Conservation (phyloP, 306 rosid species). For the Casuarina equisetifolia region DNA sequence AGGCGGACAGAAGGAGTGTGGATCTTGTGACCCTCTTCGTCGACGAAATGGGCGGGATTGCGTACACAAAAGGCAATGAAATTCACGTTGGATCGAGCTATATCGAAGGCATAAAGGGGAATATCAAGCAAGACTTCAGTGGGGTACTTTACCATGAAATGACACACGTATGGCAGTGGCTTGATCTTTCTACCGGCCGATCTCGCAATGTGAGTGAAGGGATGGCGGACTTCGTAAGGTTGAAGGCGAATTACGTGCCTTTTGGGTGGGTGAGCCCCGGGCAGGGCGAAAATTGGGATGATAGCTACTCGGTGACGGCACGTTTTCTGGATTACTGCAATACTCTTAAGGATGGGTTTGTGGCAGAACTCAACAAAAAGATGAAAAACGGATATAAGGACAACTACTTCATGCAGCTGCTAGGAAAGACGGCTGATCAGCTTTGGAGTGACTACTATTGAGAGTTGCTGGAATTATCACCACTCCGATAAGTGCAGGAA, state of each 20-base stretch:
- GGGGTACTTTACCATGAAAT: constrained; percentile 45
- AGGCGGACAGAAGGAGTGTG: constrained; percentile 23
- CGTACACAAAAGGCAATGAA: constrained; percentile 30
- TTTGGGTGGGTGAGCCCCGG: constrained; percentile 15
- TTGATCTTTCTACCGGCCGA: no score
- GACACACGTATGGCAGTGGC: constrained; percentile 42
- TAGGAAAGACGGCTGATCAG: constrained; percentile 43
- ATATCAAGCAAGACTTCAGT: constrained; percentile 29
- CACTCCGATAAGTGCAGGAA: no score
- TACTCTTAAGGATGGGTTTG: constrained; percentile 38
- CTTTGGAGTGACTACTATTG: constrained; percentile 40
- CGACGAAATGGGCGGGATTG: constrained; percentile 30
- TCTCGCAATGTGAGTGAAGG: constrained; percentile 29
- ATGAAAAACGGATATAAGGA: constrained; percentile 37
- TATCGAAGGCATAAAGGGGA: constrained; percentile 1
- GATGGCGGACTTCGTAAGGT: constrained; percentile 45
- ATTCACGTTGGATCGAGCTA: constrained; percentile 42
- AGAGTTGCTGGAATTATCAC: constrained; percentile 5
- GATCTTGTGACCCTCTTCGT: constrained; percentile 26
- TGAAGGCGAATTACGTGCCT: constrained; percentile 33
- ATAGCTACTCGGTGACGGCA: constrained; percentile 43
- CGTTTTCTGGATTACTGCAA: constrained; percentile 42
- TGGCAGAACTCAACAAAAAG: constrained; percentile 46
- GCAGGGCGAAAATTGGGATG: constrained; percentile 26
- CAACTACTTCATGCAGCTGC: constrained; percentile 23